Percentiles rank a stretch among this genome's conserved stretches.
Conservation (phyloP, 495 filamentous ascomycete species). For the Corynascus novoguineensis region DNA sequence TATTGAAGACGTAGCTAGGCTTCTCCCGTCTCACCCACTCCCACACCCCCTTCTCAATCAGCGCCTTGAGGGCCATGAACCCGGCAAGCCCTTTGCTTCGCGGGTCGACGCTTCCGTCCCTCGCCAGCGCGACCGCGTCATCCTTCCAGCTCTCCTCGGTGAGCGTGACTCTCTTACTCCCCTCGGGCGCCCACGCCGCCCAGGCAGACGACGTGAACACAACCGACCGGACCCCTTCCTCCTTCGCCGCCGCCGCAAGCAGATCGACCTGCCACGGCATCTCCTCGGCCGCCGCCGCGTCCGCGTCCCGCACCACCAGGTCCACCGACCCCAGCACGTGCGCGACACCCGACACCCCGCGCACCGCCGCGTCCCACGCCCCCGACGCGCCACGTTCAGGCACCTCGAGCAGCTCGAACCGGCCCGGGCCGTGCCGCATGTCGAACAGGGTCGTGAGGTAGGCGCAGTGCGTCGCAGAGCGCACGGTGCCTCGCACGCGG, state of each 20-base stretch:
- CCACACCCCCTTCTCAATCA: conserved; percentile 33
- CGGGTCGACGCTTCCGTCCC: conserved; percentile 10
- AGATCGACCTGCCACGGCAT: conserved; percentile 25
- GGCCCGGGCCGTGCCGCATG: conserved; percentile 20
- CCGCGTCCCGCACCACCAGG: conserved; percentile 20
- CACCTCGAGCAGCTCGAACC: conserved; percentile 24
- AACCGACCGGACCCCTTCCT: conserved; percentile 23
- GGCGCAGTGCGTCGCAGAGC: conserved; percentile 18
- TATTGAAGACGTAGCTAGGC: conserved; percentile 30
- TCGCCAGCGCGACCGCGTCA: conserved; percentile 23
- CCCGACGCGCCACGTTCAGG: conserved; percentile 23
- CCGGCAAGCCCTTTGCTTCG: conserved; percentile 25
- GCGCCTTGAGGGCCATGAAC: conserved; percentile 36
- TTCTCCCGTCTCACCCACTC: conserved; percentile 31
- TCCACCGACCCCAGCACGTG: conserved; percentile 25
- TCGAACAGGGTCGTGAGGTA: conserved; percentile 23
- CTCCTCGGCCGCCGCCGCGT: conserved; percentile 23
- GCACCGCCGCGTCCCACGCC: conserved; percentile 19
- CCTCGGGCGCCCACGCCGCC: conserved; percentile 32
- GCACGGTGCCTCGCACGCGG: conserved; percentile 48
- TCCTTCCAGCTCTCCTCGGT: conserved; percentile 29
- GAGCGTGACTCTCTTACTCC: conserved; percentile 18
- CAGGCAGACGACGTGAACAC: conserved; percentile 31
- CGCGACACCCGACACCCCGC: conserved; percentile 26
- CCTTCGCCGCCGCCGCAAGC: conserved; percentile 24